Evolutionary conservation across 2,329 filamentous ascomycete species (phyloP), one percentile per base, ranked within the genome.

Genomic region (Metarhizium guizhouense): DNA sequence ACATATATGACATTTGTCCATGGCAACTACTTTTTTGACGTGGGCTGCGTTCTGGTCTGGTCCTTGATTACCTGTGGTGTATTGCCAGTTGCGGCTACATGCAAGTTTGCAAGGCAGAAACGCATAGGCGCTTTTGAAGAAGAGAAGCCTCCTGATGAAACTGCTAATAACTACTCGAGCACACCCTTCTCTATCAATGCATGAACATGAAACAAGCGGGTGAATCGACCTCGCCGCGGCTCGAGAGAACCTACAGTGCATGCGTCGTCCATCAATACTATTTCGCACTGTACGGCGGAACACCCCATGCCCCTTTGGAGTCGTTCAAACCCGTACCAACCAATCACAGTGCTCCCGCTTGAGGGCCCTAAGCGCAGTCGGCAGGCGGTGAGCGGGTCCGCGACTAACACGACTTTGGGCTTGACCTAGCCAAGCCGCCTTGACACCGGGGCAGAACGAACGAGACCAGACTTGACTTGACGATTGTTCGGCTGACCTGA

Each of bases 311-410:
- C 49, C 43, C 36, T 54, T 52, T 45, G 50, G 18, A 56, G 36
- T 29, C 30, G 47, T 29, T 42, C 50, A 43, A 25, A 16, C 34
- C 47, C 36, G 30, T 7, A 4, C 20, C 18, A 45, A 45, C 59
- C 59, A 61, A 61, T 56, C 53, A 57, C 16, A 49, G 47, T 7
- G 29, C 40, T 34, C 53, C 29, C 38, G 48, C 7, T n/a, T 43
- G 47, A 58, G 50, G 47, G 47, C 34, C 40, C 48, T 49, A 47
- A n/a, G 52, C 56, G 50, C 47, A 59, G 54, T 16, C 38, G 59
- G 58, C 53, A 62, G 58, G 60, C 60, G 60, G 61, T 61, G 60
- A 59, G 54, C 51, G 47, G 54, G 43, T 25, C 42, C 52, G 57
- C 57, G 58, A 60, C 59, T 63, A 61, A 62, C 57, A 54, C 57